These are phyloP conservation scores for Colletotrichum godetiae DNA, from an alignment of 2,329 filamentous ascomycete species.

Conservation along the genomic window DNA sequence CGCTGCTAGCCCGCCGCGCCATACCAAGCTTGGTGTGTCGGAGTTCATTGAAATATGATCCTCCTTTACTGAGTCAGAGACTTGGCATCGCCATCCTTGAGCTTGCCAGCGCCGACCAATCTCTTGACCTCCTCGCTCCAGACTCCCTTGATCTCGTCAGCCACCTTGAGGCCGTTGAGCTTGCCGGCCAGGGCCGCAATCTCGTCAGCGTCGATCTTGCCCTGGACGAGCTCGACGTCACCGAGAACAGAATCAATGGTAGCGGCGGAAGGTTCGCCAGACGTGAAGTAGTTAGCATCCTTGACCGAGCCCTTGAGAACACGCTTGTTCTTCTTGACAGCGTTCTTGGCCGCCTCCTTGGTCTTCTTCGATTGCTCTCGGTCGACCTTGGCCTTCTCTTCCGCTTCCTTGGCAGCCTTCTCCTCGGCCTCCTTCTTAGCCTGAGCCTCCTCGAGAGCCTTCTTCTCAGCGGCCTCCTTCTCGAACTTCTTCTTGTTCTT, in stretches of 20 bases:
- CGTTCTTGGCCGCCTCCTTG: conserved; percentile 98
- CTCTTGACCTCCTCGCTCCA: conserved; percentile 84
- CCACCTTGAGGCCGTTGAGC: conserved; percentile 82
- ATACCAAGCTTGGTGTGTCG: neutral
- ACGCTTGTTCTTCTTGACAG: conserved; percentile 99
- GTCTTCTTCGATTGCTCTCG: conserved; percentile 92
- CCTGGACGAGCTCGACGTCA: conserved; percentile 88
- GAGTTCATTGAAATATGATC: neutral
- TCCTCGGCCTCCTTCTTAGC: conserved; percentile 88
- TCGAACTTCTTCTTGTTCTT: conserved; percentile 97
- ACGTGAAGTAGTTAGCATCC: conserved; percentile 95
- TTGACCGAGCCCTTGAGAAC: conserved; percentile 93
- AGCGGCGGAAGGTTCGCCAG: conserved; percentile 76
- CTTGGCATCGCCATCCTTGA: conserved; percentile 87
- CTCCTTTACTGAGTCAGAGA: conserved; percentile 54
- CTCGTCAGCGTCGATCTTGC: conserved; percentile 91
- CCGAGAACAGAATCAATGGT: conserved; percentile 85
- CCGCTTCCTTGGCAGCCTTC: conserved; percentile 82
- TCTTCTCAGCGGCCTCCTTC: conserved; percentile 91
- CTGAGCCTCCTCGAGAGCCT: conserved; percentile 84
- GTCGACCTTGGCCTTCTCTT: conserved; percentile 85
- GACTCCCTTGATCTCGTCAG: conserved; percentile 84
- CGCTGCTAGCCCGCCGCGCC: neutral
- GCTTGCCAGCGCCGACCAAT: conserved; percentile 83
- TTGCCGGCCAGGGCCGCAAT: conserved; percentile 85